phyloP scores from a whole-genome alignment of 2,329 filamentous ascomycete species.

The Neobulgaria alba region DNA sequence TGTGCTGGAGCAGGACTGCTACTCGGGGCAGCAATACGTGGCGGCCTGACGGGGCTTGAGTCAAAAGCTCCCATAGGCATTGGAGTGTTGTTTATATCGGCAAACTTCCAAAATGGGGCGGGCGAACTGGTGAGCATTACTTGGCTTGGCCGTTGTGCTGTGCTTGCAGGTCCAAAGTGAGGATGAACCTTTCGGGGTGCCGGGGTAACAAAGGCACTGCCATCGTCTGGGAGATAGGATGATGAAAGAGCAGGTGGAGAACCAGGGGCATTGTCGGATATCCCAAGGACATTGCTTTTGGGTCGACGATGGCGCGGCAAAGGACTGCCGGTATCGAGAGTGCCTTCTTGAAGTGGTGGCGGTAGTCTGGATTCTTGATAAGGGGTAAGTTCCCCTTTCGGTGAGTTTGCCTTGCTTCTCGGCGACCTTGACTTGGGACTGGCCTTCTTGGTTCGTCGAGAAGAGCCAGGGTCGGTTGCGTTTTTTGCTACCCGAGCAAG shows the following conservation, averaged over 20 bases:
- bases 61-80: conserved; percentile 45
- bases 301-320: conserved; percentile 46
- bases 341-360: conserved; percentile 17
- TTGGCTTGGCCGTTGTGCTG: conserved; percentile 71
- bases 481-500: conserved; percentile 34
- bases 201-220: conserved; percentile 57
- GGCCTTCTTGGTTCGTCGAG: conserved; percentile 34
- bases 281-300: conserved; percentile 35
- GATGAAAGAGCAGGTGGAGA: conserved; percentile 52
- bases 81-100: conserved; percentile 67
- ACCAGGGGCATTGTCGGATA: conserved; percentile 43
- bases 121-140: conserved; percentile 74
- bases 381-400: conserved; percentile 43
- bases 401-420: background rate
- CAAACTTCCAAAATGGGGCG: conserved; percentile 83
- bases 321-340: conserved; percentile 46
- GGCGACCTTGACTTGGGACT: conserved; percentile 34
- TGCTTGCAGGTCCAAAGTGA: conserved; percentile 69
- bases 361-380: conserved; percentile 40
- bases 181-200: conserved; percentile 67
- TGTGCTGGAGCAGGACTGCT: conserved; percentile 45
- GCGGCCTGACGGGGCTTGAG: conserved; percentile 47
- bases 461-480: too few relatives aligned
- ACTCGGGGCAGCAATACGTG: conserved; percentile 35
- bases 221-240: conserved; percentile 53